These are phyloP conservation scores for Lineolata rhizophorae DNA, from an alignment of 495 filamentous ascomycete species.

Conservation along the genomic window DNA sequence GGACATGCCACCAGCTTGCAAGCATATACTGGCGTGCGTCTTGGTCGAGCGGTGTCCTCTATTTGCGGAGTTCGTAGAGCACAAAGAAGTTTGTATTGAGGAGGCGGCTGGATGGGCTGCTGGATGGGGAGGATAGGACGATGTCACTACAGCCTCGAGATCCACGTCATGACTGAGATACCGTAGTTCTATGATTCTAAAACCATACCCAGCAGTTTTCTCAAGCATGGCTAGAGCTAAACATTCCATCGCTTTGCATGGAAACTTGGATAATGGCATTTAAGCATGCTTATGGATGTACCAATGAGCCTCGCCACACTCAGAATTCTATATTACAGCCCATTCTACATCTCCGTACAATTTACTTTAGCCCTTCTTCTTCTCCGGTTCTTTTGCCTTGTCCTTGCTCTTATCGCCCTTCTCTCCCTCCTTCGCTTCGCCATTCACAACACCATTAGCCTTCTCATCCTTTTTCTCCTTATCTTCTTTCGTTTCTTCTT, in stretches of 20 bases:
- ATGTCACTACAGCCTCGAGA: too few relatives aligned
- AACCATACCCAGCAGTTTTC: too few relatives aligned
- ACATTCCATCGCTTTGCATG: too few relatives aligned
- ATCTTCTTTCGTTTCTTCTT: conserved; percentile 32
- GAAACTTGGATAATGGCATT: too few relatives aligned
- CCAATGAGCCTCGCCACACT: too few relatives aligned
- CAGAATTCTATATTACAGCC: too few relatives aligned
- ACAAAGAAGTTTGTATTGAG: conserved; percentile 30
- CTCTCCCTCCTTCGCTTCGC: conserved; percentile 34
- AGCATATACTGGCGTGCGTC: conserved; percentile 73
- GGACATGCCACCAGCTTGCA: conserved; percentile 43
- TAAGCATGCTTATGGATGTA: too few relatives aligned
- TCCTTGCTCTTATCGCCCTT: conserved; percentile 35
- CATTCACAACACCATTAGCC: conserved; percentile 27
- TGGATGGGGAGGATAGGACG: conserved; percentile 29
- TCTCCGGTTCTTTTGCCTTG: conserved; percentile 10
- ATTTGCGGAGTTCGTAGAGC: conserved; percentile 30
- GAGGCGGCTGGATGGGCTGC: conserved; percentile 62
- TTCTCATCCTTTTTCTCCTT: conserved; percentile 34
- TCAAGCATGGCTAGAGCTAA: too few relatives aligned
- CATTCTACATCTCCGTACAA: too few relatives aligned
- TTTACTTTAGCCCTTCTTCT: too few relatives aligned
- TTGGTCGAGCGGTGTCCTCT: conserved; percentile 46
- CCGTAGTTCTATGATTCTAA: too few relatives aligned
- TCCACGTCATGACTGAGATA: too few relatives aligned